phyloP scores from a whole-genome alignment of 352 stramenopile genomes.

The Phytopythium cucurbitacearum region DNA sequence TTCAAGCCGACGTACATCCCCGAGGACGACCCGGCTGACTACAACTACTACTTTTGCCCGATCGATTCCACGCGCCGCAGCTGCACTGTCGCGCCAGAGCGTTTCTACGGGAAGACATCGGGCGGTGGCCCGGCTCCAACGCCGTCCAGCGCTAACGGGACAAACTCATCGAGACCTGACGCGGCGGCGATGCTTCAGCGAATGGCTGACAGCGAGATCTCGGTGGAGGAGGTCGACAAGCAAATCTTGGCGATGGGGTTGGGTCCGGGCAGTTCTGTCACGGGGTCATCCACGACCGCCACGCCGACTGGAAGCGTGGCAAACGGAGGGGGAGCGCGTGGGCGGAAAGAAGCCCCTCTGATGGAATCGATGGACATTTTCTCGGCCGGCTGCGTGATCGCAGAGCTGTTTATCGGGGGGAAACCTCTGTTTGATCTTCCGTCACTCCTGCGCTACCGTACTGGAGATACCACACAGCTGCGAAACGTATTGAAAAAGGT shows the following conservation, averaged over 20 bases:
- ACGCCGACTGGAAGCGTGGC: slow-evolving; percentile 18
- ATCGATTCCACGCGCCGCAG: slow-evolving; percentile 83
- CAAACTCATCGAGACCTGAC: slow-evolving; percentile 38
- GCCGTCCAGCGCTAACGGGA: slow-evolving; percentile 9
- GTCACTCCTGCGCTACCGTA: slow-evolving; percentile 86
- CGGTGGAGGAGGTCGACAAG: slow-evolving; percentile 67
- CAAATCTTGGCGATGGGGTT: slow-evolving; percentile 66
- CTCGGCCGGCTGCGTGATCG: slow-evolving; percentile 96
- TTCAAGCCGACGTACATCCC: slow-evolving; percentile 95
- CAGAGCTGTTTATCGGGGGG: slow-evolving; percentile 94
- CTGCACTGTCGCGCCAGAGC: slow-evolving; percentile 96
- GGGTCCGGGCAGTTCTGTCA: slow-evolving; percentile 13
- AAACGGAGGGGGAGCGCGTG: slow-evolving; percentile 16
- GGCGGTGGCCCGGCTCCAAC: slow-evolving; percentile 2
- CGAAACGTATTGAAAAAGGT: slow-evolving; percentile 91
- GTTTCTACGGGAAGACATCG: slow-evolving; percentile 46
- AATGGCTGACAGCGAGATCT: slow-evolving; percentile 71
- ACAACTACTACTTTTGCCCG: slow-evolving; percentile 94
- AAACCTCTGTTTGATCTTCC: slow-evolving; percentile 94
- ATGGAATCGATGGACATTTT: slow-evolving; percentile 97
- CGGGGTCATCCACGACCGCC: slow-evolving; percentile 14
- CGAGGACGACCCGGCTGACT: slow-evolving; percentile 94
- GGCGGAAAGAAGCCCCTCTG: slow-evolving; percentile 56
- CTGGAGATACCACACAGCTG: slow-evolving; percentile 65
- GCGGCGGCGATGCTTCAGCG: slow-evolving; percentile 57